These are phyloP conservation scores for Tylopilus cervinicoccineus DNA, from an alignment of 768 basidiomycete species.

Conservation along the genomic window DNA sequence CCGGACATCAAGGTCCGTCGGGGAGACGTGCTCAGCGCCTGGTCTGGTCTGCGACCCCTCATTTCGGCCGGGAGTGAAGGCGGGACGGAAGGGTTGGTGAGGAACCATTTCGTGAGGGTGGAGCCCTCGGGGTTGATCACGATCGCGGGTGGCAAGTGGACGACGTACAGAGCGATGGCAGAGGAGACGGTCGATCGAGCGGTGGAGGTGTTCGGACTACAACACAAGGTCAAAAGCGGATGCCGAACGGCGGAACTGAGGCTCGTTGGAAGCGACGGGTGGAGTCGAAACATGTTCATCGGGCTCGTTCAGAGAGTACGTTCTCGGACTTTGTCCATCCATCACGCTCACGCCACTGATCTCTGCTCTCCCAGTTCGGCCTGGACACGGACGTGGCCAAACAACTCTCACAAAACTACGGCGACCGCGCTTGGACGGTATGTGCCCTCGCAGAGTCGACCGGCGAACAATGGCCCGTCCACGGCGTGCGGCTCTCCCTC, in stretches of 20 bases:
- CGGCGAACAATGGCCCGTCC: slow-evolving; percentile 78
- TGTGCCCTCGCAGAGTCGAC: slow-evolving; percentile 76
- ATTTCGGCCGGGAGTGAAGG: slow-evolving; percentile 75
- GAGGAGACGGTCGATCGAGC: slow-evolving; percentile 91
- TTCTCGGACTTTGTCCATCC: background rate
- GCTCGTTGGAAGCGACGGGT: slow-evolving; percentile 89
- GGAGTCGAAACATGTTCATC: slow-evolving; percentile 97
- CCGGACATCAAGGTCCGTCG: slow-evolving; percentile 92
- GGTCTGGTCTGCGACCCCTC: slow-evolving; percentile 89
- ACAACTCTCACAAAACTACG: slow-evolving; percentile 91
- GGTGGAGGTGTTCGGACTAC: slow-evolving; percentile 70
- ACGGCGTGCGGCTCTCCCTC: slow-evolving; percentile 67
- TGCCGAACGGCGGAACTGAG: slow-evolving; percentile 80
- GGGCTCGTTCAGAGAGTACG: slow-evolving; percentile 85
- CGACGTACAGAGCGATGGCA: slow-evolving; percentile 95
- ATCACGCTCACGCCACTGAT: background rate
- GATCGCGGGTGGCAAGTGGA: slow-evolving; percentile 98
- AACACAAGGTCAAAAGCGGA: slow-evolving; percentile 46
- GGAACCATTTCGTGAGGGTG: slow-evolving; percentile 91
- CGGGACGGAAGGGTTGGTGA: slow-evolving; percentile 82
- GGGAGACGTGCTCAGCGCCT: slow-evolving; percentile 93
- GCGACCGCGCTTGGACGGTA: slow-evolving; percentile 95
- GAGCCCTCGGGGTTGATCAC: slow-evolving; percentile 80
- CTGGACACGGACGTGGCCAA: slow-evolving; percentile 89
- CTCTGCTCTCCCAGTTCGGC: slow-evolving; percentile 57